Base-by-base conservation (phyloP, 805 yeast species). In the Candida tibetensis region DNA sequence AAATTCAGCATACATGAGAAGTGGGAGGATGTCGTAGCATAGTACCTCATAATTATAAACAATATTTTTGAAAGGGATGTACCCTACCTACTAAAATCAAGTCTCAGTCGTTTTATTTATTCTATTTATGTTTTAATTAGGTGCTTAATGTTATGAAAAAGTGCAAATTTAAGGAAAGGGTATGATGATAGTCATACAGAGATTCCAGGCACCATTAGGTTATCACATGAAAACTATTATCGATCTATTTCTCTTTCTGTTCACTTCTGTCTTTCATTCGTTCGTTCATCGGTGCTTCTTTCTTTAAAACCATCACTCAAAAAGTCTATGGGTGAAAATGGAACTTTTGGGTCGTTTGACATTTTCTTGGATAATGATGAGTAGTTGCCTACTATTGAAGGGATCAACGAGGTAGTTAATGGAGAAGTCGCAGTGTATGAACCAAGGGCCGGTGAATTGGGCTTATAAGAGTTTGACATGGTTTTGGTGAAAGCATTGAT, bases 311-410 rank as follows among this genome's bases (percentile, higher is more conserved):
- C 69, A 38, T 61, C 65, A 37, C 52, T 54, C 40, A 68, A 52
- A 39, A 69, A 69, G 44, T 69, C 73, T 13, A 56, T 62, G 7
- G 74, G 74, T 49, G 60, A 60, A 42, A 69, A 68, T 17, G 74
- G 74, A 10, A 58, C 47, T 38, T 62, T 65, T 18, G 57, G 35
- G 10, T 62, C 70, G 44, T 58, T 52, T 3, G 57, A 41, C 65
- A 66, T 56, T 35, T 63, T 66, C 44, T 57, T 60, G 10, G 58
- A 53, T 9, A 68, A 53, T 10, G 64, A 60, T 14, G 71, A 62
- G 36, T 64, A 65, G 12, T 58, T 64, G 3, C 71, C 69, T 13
- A 69, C 57, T 10, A 69, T 54, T 4, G 70, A 62, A 2, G 74
- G 74, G 2, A 69, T 52, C 21, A 68, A 49, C n/a, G 64, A 54